Conservation (phyloP, 208 protist species). For the Strigomonas culicis region DNA sequence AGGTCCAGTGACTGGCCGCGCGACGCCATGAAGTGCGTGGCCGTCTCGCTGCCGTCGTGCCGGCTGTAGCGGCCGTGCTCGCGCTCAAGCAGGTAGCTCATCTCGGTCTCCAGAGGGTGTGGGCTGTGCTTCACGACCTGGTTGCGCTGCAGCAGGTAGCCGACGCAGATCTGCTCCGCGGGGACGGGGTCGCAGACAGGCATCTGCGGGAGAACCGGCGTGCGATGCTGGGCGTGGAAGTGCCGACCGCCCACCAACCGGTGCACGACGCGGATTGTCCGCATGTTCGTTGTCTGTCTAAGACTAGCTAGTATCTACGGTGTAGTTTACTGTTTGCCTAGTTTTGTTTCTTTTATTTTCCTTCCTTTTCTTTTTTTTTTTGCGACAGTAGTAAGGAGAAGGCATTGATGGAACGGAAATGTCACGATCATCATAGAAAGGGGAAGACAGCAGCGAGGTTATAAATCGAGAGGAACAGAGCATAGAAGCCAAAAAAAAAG, state of each 20-base stretch:
- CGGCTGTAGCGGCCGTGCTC: conserved; percentile 82
- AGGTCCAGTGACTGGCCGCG: conserved; percentile 66
- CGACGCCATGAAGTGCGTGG: conserved; percentile 65
- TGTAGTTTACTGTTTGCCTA: background rate
- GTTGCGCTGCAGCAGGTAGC: conserved; percentile 65
- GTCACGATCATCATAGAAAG: conserved; percentile 3
- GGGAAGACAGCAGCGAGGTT: background rate
- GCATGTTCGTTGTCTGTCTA: background rate
- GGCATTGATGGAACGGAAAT: background rate
- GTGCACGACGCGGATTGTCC: background rate
- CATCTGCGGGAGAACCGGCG: conserved; percentile 67
- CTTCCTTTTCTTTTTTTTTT: conserved; percentile 2
- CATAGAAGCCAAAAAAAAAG: conserved; percentile 10
- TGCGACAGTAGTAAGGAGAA: background rate
- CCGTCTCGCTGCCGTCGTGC: conserved; percentile 63
- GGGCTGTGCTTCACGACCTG: conserved; percentile 75
- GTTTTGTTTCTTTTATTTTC: conserved; percentile 2
- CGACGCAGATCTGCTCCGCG: conserved; percentile 37
- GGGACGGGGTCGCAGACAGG: conserved; percentile 24
- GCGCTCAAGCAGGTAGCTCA: conserved; percentile 67
- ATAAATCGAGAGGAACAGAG: background rate
- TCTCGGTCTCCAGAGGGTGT: conserved; percentile 73
- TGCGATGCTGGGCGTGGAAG: conserved; percentile 80
- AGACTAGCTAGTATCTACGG: background rate
- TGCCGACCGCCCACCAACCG: background rate